phyloP scores from a whole-genome alignment of 371 early-diverging fungal species.

The Quaeritorhiza haematococci region DNA sequence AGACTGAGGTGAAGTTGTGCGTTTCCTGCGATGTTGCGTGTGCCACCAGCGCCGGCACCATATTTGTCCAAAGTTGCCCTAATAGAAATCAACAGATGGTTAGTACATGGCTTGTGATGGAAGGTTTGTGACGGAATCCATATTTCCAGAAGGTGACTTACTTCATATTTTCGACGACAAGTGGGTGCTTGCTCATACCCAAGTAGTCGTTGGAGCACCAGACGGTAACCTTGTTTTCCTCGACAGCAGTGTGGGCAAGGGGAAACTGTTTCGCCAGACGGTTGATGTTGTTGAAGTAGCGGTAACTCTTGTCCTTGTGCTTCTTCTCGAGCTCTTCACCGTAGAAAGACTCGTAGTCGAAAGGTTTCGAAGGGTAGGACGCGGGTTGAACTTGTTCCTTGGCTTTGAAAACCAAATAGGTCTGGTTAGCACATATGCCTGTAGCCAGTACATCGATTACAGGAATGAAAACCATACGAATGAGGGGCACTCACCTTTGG shows the following conservation, averaged over 20 bases:
- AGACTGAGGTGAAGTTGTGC: conserved; percentile 90
- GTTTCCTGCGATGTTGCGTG: conserved; percentile 98
- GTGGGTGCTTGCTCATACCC: conserved; percentile 87
- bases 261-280: conserved; percentile 90
- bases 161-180: conserved; percentile 87
- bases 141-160: conserved; percentile 26
- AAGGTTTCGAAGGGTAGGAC: conserved; percentile 41
- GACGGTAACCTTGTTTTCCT: conserved; percentile 88
- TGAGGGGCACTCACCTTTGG: neutral
- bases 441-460: too few relatives aligned
- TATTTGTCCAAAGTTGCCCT: conserved; percentile 83
- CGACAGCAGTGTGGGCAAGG: conserved; percentile 84
- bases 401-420: neutral
- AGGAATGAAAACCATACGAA: neutral
- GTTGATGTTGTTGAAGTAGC: conserved; percentile 98
- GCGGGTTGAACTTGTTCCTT: neutral
- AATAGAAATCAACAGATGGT: conserved; percentile 1
- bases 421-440: neutral
- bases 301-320: conserved; percentile 92
- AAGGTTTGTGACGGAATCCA: neutral
- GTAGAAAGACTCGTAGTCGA: conserved; percentile 88
- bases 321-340: conserved; percentile 84
- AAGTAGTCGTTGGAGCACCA: conserved; percentile 99
- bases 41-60: conserved; percentile 98
- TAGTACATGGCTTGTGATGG: neutral